phyloP scores from a whole-genome alignment of 441 rosid species.

The Melastoma candidum region DNA sequence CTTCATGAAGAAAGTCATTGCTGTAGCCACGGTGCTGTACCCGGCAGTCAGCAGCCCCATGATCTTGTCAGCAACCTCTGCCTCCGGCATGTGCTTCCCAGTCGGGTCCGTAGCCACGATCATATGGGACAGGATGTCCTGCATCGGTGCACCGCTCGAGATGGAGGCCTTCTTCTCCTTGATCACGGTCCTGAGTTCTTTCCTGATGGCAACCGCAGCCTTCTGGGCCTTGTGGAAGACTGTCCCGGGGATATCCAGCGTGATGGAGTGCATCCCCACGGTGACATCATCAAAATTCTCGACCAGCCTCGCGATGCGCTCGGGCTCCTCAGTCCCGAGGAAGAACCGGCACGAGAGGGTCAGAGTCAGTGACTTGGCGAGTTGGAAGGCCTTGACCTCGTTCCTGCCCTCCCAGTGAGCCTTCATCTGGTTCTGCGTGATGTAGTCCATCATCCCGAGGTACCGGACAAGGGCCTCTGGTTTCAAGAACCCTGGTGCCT shows the following conservation, averaged over 20 bases:
- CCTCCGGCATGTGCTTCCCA: conserved; percentile 19
- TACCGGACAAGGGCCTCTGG: conserved; percentile 18
- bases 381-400: conserved; percentile 8
- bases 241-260: conserved; percentile 17
- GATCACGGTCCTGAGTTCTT: conserved; percentile 16
- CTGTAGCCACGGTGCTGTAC: conserved; percentile 22
- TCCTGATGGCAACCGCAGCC: conserved; percentile 15
- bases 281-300: conserved; percentile 17
- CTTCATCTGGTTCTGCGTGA: conserved; percentile 15
- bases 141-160: conserved; percentile 15
- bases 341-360: conserved; percentile 18
- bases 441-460: conserved; percentile 17
- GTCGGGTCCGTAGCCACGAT: conserved; percentile 14
- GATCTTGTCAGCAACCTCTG: conserved; percentile 20
- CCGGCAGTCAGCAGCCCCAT: conserved; percentile 22
- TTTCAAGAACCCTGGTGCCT: conserved; percentile 17
- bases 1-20: conserved; percentile 22
- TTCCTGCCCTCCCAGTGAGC: conserved; percentile 15
- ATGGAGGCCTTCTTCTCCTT: conserved; percentile 18
- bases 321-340: conserved; percentile 18
- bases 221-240: conserved; percentile 15
- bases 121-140: conserved; percentile 14
- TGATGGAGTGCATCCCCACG: conserved; percentile 20
- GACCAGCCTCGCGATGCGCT: conserved; percentile 18
- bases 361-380: conserved; percentile 16